Evolutionary conservation across 1,284 basidiomycete genomes (phyloP).

Genomic region (Tilletia indica): DNA sequence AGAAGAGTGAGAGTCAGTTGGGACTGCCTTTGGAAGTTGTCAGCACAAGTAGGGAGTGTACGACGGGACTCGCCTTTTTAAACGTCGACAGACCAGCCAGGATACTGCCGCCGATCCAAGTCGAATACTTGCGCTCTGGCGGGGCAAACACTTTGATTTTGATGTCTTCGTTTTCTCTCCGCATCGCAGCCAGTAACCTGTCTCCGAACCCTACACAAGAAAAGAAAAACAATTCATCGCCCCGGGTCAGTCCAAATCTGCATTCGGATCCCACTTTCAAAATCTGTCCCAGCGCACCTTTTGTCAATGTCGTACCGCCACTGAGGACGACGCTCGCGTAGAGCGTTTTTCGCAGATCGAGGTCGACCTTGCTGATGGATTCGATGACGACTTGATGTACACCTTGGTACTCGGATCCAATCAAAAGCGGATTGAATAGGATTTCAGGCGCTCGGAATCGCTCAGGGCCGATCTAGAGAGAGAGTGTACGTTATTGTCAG

Average conservation of each 20-base stretch:
- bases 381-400: slow-evolving; percentile 78
- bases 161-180: slow-evolving; percentile 93
- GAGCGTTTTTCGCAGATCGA: slow-evolving; percentile 87
- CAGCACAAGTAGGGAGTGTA: neutral
- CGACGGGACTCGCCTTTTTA: slow-evolving; percentile 71
- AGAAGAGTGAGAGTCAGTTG: neutral
- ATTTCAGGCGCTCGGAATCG: slow-evolving; percentile 97
- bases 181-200: slow-evolving; percentile 88
- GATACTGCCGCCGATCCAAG: slow-evolving; percentile 87
- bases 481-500: neutral
- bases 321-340: slow-evolving; percentile 96
- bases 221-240: too few relatives aligned
- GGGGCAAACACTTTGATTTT: slow-evolving; percentile 99
- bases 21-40: neutral
- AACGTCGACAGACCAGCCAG: slow-evolving; percentile 93
- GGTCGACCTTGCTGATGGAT: slow-evolving; percentile 62
- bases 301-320: slow-evolving; percentile 78
- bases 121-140: slow-evolving; percentile 99
- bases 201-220: slow-evolving; percentile 70
- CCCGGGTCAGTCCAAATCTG: neutral
- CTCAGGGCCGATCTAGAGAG: slow-evolving; percentile 78
- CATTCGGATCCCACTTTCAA: neutral
- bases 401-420: slow-evolving; percentile 93
- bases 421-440: slow-evolving; percentile 93
- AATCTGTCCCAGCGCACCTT: slow-evolving; percentile 25